Evolutionary conservation across 305 asterid species (phyloP).

Genomic region (Ruellia speciosa): DNA sequence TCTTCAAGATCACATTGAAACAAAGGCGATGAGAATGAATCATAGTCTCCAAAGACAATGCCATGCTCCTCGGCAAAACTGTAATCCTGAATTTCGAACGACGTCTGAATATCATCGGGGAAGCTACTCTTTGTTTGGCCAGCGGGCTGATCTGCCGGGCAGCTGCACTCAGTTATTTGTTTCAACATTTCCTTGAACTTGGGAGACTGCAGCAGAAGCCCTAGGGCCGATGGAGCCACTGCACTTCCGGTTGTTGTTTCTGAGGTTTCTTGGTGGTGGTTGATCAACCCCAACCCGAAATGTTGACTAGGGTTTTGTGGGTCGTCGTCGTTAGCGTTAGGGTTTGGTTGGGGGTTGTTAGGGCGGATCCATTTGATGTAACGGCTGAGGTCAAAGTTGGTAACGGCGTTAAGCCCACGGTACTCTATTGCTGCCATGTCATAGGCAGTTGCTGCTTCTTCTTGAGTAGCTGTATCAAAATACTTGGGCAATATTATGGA

Average conservation of each 20-base stretch:
- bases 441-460: constrained; percentile 77
- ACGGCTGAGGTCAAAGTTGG: constrained; percentile 74
- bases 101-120: constrained; percentile 47
- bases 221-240: constrained; percentile 61
- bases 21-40: constrained; percentile 42
- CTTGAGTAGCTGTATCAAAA: constrained; percentile 58
- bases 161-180: constrained; percentile 50
- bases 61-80: constrained; percentile 54
- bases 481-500: too few relatives aligned
- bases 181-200: constrained; percentile 84
- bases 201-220: constrained; percentile 63
- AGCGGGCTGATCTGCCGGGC: constrained; percentile 21
- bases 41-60: constrained; percentile 48
- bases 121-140: constrained; percentile 37
- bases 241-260: too few relatives aligned
- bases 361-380: constrained; percentile 80
- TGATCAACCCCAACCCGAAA: constrained; percentile 22
- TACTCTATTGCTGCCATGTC: constrained; percentile 87
- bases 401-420: constrained; percentile 76
- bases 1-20: constrained; percentile 37
- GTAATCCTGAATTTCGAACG: constrained; percentile 24
- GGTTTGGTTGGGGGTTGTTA: constrained; percentile 25
- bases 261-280: constrained; percentile 25
- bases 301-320: constrained; percentile 27
- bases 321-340: constrained; percentile 13